Base-by-base conservation (phyloP, 192 early-diverging fungal species). In the Backusella tuberculispora region DNA sequence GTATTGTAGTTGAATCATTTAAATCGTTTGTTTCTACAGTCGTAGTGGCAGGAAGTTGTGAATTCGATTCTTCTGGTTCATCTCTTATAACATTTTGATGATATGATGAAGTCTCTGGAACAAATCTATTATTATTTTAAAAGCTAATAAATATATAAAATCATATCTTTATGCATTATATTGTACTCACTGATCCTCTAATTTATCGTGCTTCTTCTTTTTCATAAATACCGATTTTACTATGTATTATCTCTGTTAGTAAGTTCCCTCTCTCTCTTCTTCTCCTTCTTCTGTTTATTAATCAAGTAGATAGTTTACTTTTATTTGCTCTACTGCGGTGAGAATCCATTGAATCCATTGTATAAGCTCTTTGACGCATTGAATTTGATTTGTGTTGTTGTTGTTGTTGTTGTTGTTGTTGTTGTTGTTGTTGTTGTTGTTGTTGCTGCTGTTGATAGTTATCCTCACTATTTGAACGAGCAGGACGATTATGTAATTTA, bases 221-320 rank as follows among this genome's bases (percentile, higher is more conserved):
- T 66, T 66, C 65, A 66, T 66, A 66, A 66, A 66, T n/a, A 66
- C 65, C 14, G 65, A 42, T 66, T 66, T 66, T 21, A 66, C 65
- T 66, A 43, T 0, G 0, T 34, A 34, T 34, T 34, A 34, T 34
- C 29, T 34, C 0, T 34, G 2, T 34, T 34, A 34, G 29, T 34
- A 34, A 34, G 29, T 34, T 34, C 29, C 2, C 0, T 34, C 29
- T 34, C 29, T 34, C 29, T n/a, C n/a, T n/a, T n/a, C n/a, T n/a
- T n/a, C n/a, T n/a, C n/a, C n/a, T 13, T 9, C 45, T 46, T 3
- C 15, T 46, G 15, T 46, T 46, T 3, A 46, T 9, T 46, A 46
- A 46, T 13, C 6, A 50, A 50, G 7, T 9, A 63, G 24, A 4
- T 24, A 63, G 5, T 17, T 67, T 67, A 67, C 66, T 42, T 67